Conservation (phyloP, 2,329 filamentous ascomycete genomes). For the Aphanoascus verrucosus region DNA sequence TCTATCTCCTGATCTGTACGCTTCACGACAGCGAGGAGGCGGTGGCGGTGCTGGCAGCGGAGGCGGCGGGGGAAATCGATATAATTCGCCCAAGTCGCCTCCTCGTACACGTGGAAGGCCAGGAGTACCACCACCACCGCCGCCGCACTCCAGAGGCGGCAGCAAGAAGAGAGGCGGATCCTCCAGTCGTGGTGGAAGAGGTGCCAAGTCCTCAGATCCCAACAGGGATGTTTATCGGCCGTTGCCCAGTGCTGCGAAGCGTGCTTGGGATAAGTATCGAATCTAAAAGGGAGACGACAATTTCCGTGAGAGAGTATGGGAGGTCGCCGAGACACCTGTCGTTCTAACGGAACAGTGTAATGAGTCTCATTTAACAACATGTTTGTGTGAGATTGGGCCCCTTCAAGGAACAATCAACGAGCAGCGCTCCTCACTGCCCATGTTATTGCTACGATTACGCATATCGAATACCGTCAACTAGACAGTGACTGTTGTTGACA, state of each 20-base stretch:
- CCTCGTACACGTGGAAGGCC: constrained; percentile 15
- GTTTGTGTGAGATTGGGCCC: no score
- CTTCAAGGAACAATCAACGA: no score
- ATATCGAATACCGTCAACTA: no score
- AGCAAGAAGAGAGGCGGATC: constrained; percentile 17
- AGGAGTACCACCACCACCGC: constrained; percentile 5
- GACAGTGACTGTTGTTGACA: no score
- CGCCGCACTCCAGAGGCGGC: constrained; percentile 11
- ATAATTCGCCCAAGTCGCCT: constrained; percentile 18
- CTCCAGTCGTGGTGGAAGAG: constrained; percentile 15
- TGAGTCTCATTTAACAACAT: no score
- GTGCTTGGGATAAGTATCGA: constrained; percentile 26
- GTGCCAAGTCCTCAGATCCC: constrained; percentile 11
- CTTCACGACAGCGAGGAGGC: constrained; percentile 14
- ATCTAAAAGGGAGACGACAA: constrained; percentile 15
- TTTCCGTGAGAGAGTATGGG: not conserved
- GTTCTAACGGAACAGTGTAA: no score
- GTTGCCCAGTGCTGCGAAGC: constrained; percentile 25
- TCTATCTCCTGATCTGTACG: constrained; percentile 23
- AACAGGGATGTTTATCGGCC: constrained; percentile 27
- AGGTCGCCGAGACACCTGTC: no score
- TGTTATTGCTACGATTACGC: no score
- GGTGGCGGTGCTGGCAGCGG: no score
- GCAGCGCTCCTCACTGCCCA: no score
- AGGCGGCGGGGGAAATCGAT: constrained; percentile 19